These are phyloP conservation scores for Cryphonectria japonica DNA, from an alignment of 2,329 filamentous ascomycete genomes.

Conservation along the genomic window DNA sequence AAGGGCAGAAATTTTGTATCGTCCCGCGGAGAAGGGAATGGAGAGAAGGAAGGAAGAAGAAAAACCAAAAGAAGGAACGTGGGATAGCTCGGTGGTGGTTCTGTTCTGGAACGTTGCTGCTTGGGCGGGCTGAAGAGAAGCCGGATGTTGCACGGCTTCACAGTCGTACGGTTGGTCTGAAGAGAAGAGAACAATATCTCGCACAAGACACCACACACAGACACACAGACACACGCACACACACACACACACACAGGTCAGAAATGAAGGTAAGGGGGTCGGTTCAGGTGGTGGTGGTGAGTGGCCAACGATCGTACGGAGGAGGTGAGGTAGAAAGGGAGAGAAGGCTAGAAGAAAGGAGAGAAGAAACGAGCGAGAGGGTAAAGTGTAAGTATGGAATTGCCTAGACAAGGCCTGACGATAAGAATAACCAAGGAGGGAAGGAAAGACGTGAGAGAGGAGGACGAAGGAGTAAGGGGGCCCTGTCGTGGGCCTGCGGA, in stretches of 20 bases:
- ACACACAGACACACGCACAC: neutral
- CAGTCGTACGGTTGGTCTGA: slow-evolving; percentile 21
- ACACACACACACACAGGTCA: slow-evolving; percentile 19
- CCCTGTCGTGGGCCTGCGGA: slow-evolving; percentile 3
- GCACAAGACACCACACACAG: slow-evolving; percentile 18
- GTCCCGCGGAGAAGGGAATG: neutral
- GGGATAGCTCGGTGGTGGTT: neutral
- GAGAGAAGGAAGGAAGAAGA: neutral
- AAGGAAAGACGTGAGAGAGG: slow-evolving; percentile 16
- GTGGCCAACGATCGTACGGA: neutral
- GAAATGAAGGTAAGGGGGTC: slow-evolving; percentile 22
- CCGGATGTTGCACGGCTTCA: slow-evolving; percentile 11
- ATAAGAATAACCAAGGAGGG: slow-evolving; percentile 10
- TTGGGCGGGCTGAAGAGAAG: neutral
- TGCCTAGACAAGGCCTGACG: slow-evolving; percentile 11
- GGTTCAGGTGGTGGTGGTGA: slow-evolving; percentile 14
- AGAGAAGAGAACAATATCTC: slow-evolving; percentile 24
- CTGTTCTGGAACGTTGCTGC: neutral
- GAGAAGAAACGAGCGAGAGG: neutral
- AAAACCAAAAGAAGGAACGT: neutral
- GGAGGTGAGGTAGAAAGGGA: slow-evolving; percentile 17
- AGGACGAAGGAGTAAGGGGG: slow-evolving; percentile 20
- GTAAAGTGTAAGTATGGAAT: slow-evolving; percentile 3
- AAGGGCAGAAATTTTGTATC: neutral
- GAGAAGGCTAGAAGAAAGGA: slow-evolving; percentile 13